Evolutionary conservation across 1,284 basidiomycete genomes (phyloP), one percentile per base, ranked within the genome.

Genomic region (Singerocomus rubriflavus): DNA sequence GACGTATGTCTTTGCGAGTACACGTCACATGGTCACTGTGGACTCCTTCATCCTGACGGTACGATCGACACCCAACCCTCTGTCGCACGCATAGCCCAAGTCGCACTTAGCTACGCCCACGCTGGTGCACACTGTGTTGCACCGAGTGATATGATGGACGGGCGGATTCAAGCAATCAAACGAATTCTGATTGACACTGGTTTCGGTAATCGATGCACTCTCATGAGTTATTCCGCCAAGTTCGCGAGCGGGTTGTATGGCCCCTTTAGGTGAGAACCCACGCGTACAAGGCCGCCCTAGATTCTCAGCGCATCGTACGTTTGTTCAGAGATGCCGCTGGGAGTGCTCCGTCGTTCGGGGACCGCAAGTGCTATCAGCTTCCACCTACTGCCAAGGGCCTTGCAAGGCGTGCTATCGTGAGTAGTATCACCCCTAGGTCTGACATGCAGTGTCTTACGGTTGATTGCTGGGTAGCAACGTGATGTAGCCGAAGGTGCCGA

Each of bases 1-100:
- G 97, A 99, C 65, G 97, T 99, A 27, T 99, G 97, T 66, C 82
- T 99, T n/a, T 99, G 97, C 78, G 97, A 99, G 71, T 99, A 99
- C 77, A 98, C 97, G 11, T 91, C 91, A 44, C 95, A 99, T 66
- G 97, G 97, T 0, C 97, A 99, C 73, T 99, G 96, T 64, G 97
- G 97, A 27, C 68, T 93, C 53, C 81, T 96, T 27, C 71, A 86
- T 58, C 54, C 67, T 1, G 88, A 93, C 60, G 87, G 88, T 13
- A 82, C 84, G 2, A 87, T 94, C 70, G 73, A 92, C 69, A 84
- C 84, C 40, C 75, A 73, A 12, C 83, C 84, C 11, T 94, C 91
- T 12, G 91, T 93, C 6, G 76, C 76, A 29, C 87, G 96, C 49
- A 88, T 99, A 51, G 93, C 93, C 0, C 78, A 97, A 62, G 95